Conservation (phyloP, 2,329 filamentous ascomycete genomes). For the Nectriaceae sp. region DNA sequence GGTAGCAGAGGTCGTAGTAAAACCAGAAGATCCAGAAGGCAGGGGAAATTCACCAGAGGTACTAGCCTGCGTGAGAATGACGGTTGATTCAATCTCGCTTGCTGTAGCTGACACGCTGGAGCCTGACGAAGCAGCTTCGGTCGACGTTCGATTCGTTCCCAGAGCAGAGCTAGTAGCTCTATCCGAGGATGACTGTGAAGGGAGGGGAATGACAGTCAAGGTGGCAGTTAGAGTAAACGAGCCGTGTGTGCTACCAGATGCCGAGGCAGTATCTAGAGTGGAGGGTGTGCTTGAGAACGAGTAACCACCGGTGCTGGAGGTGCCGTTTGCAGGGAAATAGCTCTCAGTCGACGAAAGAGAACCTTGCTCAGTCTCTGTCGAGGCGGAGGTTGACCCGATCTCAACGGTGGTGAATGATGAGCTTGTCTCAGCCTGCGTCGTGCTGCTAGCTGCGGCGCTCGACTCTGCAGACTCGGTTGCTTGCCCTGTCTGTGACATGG, state of each 20-base stretch:
- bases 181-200: background rate
- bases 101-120: background rate
- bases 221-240: background rate
- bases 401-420: constrained; percentile 6
- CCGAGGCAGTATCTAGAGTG: background rate
- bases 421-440: constrained; percentile 9
- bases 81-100: background rate
- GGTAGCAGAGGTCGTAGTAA: background rate
- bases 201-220: background rate
- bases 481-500: background rate
- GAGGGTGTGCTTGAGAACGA: constrained; percentile 3
- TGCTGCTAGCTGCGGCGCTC: constrained; percentile 19
- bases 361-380: background rate
- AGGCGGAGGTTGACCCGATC: constrained; percentile 4
- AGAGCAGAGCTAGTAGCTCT: background rate
- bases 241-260: background rate
- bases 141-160: background rate
- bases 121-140: background rate
- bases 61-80: too few species aligned
- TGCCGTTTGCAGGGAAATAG: background rate
- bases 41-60: background rate
- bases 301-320: constrained; percentile 1
- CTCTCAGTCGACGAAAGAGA: background rate
- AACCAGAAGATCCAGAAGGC: background rate
- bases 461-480: constrained; percentile 16